phyloP scores from a whole-genome alignment of 2,329 filamentous ascomycete genomes.

The Colletotrichum shisoi region DNA sequence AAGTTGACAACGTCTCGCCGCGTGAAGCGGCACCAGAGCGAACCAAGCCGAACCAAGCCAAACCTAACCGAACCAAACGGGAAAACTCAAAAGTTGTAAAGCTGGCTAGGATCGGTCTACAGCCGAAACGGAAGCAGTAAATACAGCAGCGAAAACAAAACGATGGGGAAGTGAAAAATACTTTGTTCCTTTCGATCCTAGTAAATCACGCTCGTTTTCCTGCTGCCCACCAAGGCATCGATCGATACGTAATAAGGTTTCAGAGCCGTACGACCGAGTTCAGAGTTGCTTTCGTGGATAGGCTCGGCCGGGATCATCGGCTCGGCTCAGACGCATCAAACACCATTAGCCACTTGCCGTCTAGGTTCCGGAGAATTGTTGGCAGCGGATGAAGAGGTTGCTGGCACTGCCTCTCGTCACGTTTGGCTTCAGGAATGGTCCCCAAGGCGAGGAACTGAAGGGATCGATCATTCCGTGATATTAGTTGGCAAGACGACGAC shows the following conservation, averaged over 20 bases:
- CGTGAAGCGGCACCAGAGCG: not conserved
- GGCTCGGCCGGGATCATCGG: constrained; percentile 7
- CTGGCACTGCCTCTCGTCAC: not conserved
- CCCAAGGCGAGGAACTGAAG: constrained; percentile 7
- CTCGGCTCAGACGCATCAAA: constrained; percentile 25
- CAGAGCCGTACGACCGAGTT: not conserved
- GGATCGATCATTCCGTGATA: not conserved
- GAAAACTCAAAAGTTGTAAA: not conserved
- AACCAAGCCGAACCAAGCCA: too few species aligned
- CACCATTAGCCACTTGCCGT: constrained; percentile 2
- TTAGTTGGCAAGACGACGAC: not conserved
- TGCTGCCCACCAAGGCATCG: too few species aligned
- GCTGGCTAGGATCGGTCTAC: too few species aligned
- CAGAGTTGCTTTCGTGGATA: not conserved
- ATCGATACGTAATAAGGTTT: too few species aligned
- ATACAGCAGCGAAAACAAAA: not conserved
- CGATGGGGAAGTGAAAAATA: too few species aligned
- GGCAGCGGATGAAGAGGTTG: not conserved
- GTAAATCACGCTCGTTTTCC: too few species aligned
- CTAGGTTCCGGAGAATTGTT: too few species aligned
- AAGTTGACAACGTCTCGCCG: not conserved
- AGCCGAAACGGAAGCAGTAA: not conserved
- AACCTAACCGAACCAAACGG: too few species aligned
- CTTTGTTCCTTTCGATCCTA: too few species aligned
- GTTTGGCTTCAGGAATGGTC: not conserved